Evolutionary conservation across 805 yeast species (phyloP), one percentile per base, ranked within the genome.

Genomic region (Isabelozyma rhagii): DNA sequence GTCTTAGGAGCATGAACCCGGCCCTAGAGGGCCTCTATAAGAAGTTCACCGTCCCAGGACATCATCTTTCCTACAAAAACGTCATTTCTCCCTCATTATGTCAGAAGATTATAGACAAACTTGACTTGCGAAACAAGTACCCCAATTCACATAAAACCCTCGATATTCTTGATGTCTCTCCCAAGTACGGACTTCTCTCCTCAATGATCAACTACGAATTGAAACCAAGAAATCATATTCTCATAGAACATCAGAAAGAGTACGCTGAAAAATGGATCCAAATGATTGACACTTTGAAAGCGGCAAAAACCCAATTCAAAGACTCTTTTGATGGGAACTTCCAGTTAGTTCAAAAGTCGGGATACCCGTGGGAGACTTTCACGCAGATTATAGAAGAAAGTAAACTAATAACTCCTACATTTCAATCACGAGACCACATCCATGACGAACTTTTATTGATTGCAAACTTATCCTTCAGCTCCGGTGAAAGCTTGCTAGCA

Each of bases 301-400:
- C 54, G 8, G 51, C 55, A 18, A 62, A 60, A 5, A 64, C 67
- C 43, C 44, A 49, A 8, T 72, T 67, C 25, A 13, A 31, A 31
- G 36, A 10, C 36, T 31, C n/a, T 13, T 31, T 13, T 9, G 25
- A 21, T 21, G 36, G 36, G 36, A 72, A 72, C 43, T 69, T 74
- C 47, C 58, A 61, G 28, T 60, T 67, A 39, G 63, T 59, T 39
- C 54, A 61, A 1, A 59, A 62, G 39, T 84, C 85, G 58, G 92
- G 94, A 4, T 87, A 78, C 61, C 67, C 79, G 13, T 89, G 96
- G 96, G 66, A 66, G 4, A 73, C 90, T 0, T 89, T 77, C 58
- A 62, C 68, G 3, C 64, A 72, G 0, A 51, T 85, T n/a, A 69
- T 82, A 8, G 70, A 78, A 8, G 58, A 72, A 4, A 75, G 77